These are phyloP conservation scores for Petasospora rhodanensis DNA, from an alignment of 1,139 yeast species.

Conservation along the genomic window DNA sequence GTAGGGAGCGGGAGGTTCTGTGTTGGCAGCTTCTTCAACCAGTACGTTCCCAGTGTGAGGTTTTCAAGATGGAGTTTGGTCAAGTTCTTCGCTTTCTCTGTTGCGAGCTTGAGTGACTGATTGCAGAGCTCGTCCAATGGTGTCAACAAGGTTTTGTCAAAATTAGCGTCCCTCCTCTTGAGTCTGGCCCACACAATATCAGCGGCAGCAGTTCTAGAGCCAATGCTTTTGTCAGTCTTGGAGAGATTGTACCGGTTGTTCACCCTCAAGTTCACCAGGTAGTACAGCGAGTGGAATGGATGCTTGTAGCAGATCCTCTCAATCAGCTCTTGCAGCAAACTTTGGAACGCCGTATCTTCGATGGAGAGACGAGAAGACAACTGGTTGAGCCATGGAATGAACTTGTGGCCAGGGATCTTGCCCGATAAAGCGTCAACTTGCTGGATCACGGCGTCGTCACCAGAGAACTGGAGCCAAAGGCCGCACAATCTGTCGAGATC, in stretches of 20 bases:
- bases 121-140: slow-evolving; percentile 49
- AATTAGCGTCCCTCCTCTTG: slow-evolving; percentile 20
- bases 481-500: slow-evolving; percentile 77
- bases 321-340: slow-evolving; percentile 45
- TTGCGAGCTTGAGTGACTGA: slow-evolving; percentile 49
- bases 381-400: slow-evolving; percentile 82
- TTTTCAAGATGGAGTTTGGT: slow-evolving; percentile 35
- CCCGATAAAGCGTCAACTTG: slow-evolving; percentile 1
- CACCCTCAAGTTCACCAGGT: slow-evolving; percentile 52
- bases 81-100: slow-evolving; percentile 34
- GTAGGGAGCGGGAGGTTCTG: slow-evolving; percentile 69
- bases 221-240: slow-evolving; percentile 32
- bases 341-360: slow-evolving; percentile 53
- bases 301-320: slow-evolving; percentile 50
- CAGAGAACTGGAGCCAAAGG: slow-evolving; percentile 71
- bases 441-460: slow-evolving; percentile 32
- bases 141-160: slow-evolving; percentile 27
- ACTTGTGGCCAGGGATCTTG: slow-evolving; percentile 51
- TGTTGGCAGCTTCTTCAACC: slow-evolving; percentile 48
- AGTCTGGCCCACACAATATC: slow-evolving; percentile 40
- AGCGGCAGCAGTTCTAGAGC: slow-evolving; percentile 50
- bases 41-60: slow-evolving; percentile 43
- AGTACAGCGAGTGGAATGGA: slow-evolving; percentile 76
- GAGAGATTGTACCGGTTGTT: slow-evolving; percentile 35
- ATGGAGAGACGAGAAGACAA: slow-evolving; percentile 64